Base-by-base conservation (phyloP, 2,329 filamentous ascomycete species). In the Helotiales sp. region DNA sequence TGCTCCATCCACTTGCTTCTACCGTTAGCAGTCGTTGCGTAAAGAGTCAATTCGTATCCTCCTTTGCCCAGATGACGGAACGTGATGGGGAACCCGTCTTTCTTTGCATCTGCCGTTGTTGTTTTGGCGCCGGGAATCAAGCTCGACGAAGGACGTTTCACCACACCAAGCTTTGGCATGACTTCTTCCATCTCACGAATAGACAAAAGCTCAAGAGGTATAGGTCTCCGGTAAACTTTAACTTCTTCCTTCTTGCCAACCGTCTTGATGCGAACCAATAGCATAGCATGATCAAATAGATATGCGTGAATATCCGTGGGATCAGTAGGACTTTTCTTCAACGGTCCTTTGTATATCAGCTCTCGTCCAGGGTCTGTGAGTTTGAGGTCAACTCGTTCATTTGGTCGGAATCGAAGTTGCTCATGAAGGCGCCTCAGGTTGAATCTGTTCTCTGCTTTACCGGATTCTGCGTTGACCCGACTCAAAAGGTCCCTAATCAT, bases 151-250 rank as follows among this genome's bases (percentile, higher is more conserved):
- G 93, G 88, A 52, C 95, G 83, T 76, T 96, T 98, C 31, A 91
- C 80, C 46, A 91, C 81, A 24, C 92, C 92, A 49, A 87, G 75
- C 62, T 84, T 87, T 2, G 93, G 93, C 40, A 96, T 90, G 29
- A 98, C 87, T 71, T 97, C 92, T 53, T 98, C 93, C 93, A 99
- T 98, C 71, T 98, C 93, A 53, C 89, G 88, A 66, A 99, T 98
- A 24, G 95, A 87, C 15, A 99, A 81, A 6, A 99, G 81, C 72
- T 99, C 95, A 30, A 99, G 78, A 13, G 95, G 95, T 65, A 99
- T 99, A 0, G 95, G 95, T 77, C 86, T 91, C 68, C 92, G 86
- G 74, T 98, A 98, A 0, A 96, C 95, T 71, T 96, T 95, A 61
- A 96, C 88, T 71, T 98, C 93, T 72, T 99, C 95, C 42, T 85